These are phyloP conservation scores for Conticribra weissflogii DNA, from an alignment of 108 stramenopile species.

Conservation along the genomic window DNA sequence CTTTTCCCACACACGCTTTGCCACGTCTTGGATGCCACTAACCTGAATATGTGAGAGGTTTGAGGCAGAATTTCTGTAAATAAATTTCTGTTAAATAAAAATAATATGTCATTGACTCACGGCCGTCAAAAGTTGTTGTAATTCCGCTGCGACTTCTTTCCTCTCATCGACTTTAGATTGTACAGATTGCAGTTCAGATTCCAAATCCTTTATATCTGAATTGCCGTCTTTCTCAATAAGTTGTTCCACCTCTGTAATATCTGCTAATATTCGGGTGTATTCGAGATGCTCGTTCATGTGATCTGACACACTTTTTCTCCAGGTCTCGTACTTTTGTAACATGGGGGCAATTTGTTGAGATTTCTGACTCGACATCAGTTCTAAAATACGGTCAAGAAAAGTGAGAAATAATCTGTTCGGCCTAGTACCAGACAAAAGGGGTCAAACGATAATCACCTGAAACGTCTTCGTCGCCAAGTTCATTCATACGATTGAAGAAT, in stretches of 20 bases:
- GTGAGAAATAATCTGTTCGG: too few species aligned
- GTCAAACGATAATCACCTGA: conserved; percentile 27
- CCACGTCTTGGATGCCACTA: conserved; percentile 44
- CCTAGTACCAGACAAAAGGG: too few species aligned
- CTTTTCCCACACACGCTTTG: conserved; percentile 58
- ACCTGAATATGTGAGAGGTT: conserved; percentile 11
- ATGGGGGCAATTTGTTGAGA: too few species aligned
- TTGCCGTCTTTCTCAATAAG: conserved; percentile 46
- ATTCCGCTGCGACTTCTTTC: conserved; percentile 43
- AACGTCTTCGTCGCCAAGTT: conserved; percentile 37
- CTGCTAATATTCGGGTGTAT: conserved; percentile 52
- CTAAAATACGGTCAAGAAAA: too few species aligned
- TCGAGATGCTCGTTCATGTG: conserved; percentile 50
- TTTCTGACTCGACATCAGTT: too few species aligned
- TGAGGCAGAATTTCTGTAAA: background rate
- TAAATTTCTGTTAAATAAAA: background rate
- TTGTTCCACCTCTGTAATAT: conserved; percentile 58
- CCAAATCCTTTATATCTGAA: conserved; percentile 25
- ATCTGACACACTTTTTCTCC: conserved; percentile 43
- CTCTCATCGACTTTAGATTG: conserved; percentile 16
- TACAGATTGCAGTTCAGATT: conserved; percentile 45
- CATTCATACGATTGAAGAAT: conserved; percentile 35
- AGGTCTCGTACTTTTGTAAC: conserved; percentile 60
- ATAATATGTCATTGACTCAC: conserved; percentile 9
- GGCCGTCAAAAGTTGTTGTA: conserved; percentile 52